Conservation (phyloP, 148 eudicot genomes). For the Beta vulgaris region DNA sequence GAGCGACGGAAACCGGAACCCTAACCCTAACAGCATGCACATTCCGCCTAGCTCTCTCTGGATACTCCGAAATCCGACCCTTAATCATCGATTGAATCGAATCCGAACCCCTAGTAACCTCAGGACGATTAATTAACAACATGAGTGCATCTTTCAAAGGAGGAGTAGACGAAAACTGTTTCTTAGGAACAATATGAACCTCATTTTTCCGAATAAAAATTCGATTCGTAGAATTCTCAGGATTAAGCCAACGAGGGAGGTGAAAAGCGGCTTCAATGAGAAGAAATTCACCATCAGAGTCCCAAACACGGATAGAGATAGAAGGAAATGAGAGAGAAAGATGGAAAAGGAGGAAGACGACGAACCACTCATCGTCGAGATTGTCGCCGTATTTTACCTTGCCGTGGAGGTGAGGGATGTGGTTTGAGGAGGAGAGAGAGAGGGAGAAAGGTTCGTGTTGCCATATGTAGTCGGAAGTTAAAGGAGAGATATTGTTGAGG, state of each 20-base stretch:
- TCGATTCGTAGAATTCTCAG: constrained; percentile 53
- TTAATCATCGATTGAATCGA: constrained; percentile 44
- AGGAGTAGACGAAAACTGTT: constrained; percentile 33
- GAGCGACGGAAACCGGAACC: constrained; percentile 69
- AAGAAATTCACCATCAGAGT: constrained; percentile 80
- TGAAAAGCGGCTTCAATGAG: constrained; percentile 77
- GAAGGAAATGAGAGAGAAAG: constrained; percentile 43
- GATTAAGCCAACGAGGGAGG: constrained; percentile 82
- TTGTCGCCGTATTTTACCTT: constrained; percentile 72
- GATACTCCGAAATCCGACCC: constrained; percentile 46
- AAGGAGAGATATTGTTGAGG: constrained; percentile 49
- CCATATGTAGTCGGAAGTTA: constrained; percentile 63
- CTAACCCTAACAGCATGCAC: constrained; percentile 71
- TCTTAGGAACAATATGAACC: constrained; percentile 44
- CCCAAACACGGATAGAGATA: constrained; percentile 57
- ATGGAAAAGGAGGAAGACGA: constrained; percentile 60
- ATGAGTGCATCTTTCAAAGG: constrained; percentile 36
- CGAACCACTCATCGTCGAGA: constrained; percentile 95
- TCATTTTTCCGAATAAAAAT: constrained; percentile 53
- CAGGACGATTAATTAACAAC: constrained; percentile 28
- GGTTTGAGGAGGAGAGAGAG: constrained; percentile 27
- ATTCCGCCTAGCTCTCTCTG: constrained; percentile 45
- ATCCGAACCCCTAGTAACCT: constrained; percentile 35
- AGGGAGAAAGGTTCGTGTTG: constrained; percentile 81
- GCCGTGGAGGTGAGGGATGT: constrained; percentile 70